Evolutionary conservation across 352 stramenopile genomes (phyloP), one percentile per base, ranked within the genome.

Genomic region (Phytophthora hybrid): DNA sequence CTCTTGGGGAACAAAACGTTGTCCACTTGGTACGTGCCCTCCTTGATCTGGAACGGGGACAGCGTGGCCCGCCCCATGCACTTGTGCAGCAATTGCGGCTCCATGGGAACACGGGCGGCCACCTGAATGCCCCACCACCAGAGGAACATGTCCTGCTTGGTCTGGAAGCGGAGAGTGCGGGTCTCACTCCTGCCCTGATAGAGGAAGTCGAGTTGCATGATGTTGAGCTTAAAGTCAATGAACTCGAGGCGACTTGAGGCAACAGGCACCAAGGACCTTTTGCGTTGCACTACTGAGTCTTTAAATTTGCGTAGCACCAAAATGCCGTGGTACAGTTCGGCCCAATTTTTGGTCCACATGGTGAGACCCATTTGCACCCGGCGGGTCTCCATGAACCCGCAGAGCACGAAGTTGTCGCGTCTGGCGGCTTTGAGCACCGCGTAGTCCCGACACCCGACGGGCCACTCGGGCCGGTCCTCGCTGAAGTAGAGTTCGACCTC

Each of bases 51-150:
- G 8, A 88, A 77, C 11, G 83, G 80, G 16, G 78, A 78, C 9
- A 89, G 39, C 14, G 70, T 83, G 14, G 68, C 69, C 5, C 74
- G 81, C 71, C 77, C 80, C 70, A 90, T 80, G 16, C 81, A 81
- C 32, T 87, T 79, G 56, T 89, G 74, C 29, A 89, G 69, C 34
- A 85, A 54, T 62, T 87, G 74, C 14, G 69, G 71, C 63, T 89
- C 80, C 46, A 87, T 75, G 4, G 73, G 74, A 32, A 84, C 79
- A 37, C 69, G 83, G 13, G 83, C 82, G 0, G 86, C 78, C 56
- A 94, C 74, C 65, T 93, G 86, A 31, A 94, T 82, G 2, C 77
- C 78, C 84, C 84, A 94, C 86, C 86, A 94, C 88, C 88, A 94
- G 2, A 92, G 63, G 51, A 93, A 93, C 65, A 94, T 76, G 63